Evolutionary conservation across 352 stramenopile genomes (phyloP).

Genomic region (Phytophthora megakarya): DNA sequence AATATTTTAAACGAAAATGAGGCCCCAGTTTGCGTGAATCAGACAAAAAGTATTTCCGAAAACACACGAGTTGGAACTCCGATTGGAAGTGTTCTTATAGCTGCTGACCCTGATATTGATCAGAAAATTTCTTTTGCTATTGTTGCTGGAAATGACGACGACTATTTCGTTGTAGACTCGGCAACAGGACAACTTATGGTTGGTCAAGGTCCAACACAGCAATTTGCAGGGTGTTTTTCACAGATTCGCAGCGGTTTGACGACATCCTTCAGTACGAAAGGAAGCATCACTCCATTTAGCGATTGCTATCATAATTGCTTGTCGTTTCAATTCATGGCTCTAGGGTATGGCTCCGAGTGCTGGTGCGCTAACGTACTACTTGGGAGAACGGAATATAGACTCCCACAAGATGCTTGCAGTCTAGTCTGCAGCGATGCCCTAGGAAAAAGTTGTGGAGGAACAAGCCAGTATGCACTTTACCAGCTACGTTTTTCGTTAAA

Average conservation of each 20-base stretch:
- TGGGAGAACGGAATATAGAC: slow-evolving; percentile 2
- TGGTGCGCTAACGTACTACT: slow-evolving; percentile 31
- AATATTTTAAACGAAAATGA: slow-evolving; percentile 35
- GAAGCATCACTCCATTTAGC: slow-evolving; percentile 4
- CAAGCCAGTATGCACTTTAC: slow-evolving; percentile 29
- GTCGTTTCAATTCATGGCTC: slow-evolving; percentile 32
- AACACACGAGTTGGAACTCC: slow-evolving; percentile 22
- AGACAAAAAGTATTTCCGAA: slow-evolving; percentile 28
- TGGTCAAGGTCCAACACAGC: slow-evolving; percentile 4
- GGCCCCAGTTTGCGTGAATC: slow-evolving; percentile 21
- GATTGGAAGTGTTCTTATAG: slow-evolving; percentile 18
- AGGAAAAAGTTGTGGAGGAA: slow-evolving; percentile 32
- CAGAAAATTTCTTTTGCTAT: slow-evolving; percentile 31
- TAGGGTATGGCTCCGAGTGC: slow-evolving; percentile 23
- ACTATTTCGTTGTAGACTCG: slow-evolving; percentile 19
- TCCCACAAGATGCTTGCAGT: slow-evolving; percentile 14
- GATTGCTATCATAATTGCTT: slow-evolving; percentile 24
- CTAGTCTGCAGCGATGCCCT: slow-evolving; percentile 15
- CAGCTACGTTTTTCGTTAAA: slow-evolving; percentile 26
- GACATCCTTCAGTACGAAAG: background rate
- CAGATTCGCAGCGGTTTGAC: slow-evolving; percentile 12
- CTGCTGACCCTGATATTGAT: slow-evolving; percentile 19
- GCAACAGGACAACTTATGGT: slow-evolving; percentile 27
- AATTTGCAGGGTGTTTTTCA: slow-evolving; percentile 27
- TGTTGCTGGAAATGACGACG: slow-evolving; percentile 21